Base-by-base conservation (phyloP, 331 rosid species). In the Stylosanthes scabra region DNA sequence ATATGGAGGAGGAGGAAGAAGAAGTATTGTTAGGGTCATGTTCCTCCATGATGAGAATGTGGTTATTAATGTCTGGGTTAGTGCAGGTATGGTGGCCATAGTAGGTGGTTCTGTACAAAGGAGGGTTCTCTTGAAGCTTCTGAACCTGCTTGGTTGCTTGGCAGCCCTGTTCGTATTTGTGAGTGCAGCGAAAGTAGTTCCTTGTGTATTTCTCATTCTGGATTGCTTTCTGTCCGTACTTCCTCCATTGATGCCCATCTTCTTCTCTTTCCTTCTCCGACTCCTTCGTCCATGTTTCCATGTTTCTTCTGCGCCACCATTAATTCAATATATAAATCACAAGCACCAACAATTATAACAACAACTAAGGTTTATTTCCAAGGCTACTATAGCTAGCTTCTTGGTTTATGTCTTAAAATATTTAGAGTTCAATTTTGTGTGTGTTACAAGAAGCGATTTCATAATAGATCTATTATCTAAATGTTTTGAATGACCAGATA, bases 211-310 rank as follows among this genome's bases (percentile, higher is more conserved):
- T 72, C 29, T 73, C 16, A 28, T 81, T 74, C 0, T 60, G 83
- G 64, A 90, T 90, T 0, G 1, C 6, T 68, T 90, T 90, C 44
- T 90, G 96, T 8, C 96, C 96, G n/a, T 90, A 90, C 71, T 90
- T 88, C 68, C 96, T 90, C 96, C 96, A 90, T 12, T 88, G 76
- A 74, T 86, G 76, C 0, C 87, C 88, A 71, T 90, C 96, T 4
- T 49, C 15, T 13, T 70, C 80, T 8, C 9, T 41, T 64, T 66
- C 81, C 57, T 11, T 25, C 14, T 81, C 52, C 0, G 82, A 46
- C 10, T 76, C 80, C 37, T 50, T 68, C 27, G 50, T 83, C 84
- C 75, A 66, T 49, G 91, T 66, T 20, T 71, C 39, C 5, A 69
- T 11, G 34, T 40, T 77, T 73, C 61, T 90, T 71, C 96, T 90